Evolutionary conservation across 352 stramenopile genomes (phyloP), one percentile per base, ranked within the genome.

Genomic region (Pythium graminicola): DNA sequence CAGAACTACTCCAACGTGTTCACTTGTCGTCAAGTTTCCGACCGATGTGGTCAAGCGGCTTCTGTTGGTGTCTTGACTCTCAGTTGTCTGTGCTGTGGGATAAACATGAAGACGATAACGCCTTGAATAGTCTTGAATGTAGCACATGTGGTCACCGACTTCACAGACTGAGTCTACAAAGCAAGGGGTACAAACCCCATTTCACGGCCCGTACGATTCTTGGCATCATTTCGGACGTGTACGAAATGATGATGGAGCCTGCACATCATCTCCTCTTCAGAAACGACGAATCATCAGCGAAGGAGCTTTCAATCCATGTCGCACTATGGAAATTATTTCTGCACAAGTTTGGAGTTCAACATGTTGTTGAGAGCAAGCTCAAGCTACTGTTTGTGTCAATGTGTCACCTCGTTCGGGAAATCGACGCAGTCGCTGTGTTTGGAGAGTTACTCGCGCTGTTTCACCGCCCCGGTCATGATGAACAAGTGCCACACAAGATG

Each of bases 361-460:
- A 60, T 16, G 52, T 79, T 19, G 70, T 80, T 4, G 68, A 89
- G 49, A 53, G 56, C 22, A 89, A 86, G 48, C 36, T 89, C 45
- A 87, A 86, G 60, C 52, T 73, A 17, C 64, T 89, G 31, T 60
- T 86, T 16, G 55, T 87, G 7, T 85, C 76, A 2, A 74, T 80
- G 60, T 81, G 66, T 8, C 69, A 85, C 28, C 79, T 62, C 20
- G 44, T 86, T 2, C 65, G 53, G 3, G 50, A 80, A 6, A 66
- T 74, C 13, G 79, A 89, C 22, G 74, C 69, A 9, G 49, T 87
- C 8, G 76, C 74, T 0, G 79, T 89, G 6, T 89, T 87, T 54
- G 71, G 72, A 13, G 79, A 87, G 29, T 54, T 89, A n/a, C 38
- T 89, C 1, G 74, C 57, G 1, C 60, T 85, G 20, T 82, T 85